Percentiles rank a stretch among this genome's conserved stretches.
These are phyloP conservation scores for Sparassis latifolia DNA, from an alignment of 1,284 basidiomycete genomes.

Conservation along the genomic window DNA sequence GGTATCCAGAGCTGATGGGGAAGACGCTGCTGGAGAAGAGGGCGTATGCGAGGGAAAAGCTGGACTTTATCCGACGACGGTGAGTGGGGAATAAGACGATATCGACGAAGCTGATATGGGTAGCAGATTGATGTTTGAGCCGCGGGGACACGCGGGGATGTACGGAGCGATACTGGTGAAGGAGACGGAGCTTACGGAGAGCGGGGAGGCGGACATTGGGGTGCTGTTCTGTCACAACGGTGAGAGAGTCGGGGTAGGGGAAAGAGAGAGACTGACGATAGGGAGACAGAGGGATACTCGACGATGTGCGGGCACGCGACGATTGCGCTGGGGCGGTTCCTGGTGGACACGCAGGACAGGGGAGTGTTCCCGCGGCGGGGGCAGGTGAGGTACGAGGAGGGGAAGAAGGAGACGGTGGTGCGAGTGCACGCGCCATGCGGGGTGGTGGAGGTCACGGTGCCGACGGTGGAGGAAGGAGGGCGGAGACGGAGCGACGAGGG, in stretches of 20 bases:
- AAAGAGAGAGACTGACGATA: not conserved
- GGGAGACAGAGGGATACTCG: constrained; percentile 35
- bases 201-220: constrained; percentile 34
- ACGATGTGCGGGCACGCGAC: constrained; percentile 44
- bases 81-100: constrained; percentile 5
- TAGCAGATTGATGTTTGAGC: constrained; percentile 33
- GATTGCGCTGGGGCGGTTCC: constrained; percentile 38
- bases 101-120: not conserved
- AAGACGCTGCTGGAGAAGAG: constrained; percentile 30
- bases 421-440: constrained; percentile 36
- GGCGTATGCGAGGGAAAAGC: constrained; percentile 21
- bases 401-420: constrained; percentile 17
- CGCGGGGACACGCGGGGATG: constrained; percentile 40
- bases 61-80: constrained; percentile 28
- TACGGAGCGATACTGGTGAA: constrained; percentile 37
- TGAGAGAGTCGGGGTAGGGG: constrained; percentile 6
- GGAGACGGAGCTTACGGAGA: constrained; percentile 31
- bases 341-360: constrained; percentile 31
- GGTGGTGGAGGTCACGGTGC: constrained; percentile 28
- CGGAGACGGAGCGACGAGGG: constrained; percentile 21
- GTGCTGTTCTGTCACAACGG: constrained; percentile 42
- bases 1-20: constrained; percentile 29
- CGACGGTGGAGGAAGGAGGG: constrained; percentile 12
- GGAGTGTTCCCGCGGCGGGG: constrained; percentile 28
- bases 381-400: constrained; percentile 16